These are phyloP conservation scores for Leccinum variicolor DNA, from an alignment of 768 basidiomycete species.

Conservation along the genomic window DNA sequence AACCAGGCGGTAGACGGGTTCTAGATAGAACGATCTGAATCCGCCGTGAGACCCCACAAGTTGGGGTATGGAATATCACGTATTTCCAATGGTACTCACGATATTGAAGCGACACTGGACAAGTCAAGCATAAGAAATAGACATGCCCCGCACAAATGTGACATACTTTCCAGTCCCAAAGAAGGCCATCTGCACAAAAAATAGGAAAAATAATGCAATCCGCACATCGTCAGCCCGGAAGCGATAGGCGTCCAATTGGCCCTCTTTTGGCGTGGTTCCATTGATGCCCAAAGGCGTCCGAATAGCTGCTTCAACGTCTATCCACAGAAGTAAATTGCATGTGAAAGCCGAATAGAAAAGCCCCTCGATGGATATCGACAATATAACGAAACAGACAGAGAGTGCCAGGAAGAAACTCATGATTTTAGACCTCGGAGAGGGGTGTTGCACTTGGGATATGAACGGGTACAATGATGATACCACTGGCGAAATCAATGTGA, in stretches of 20 bases:
- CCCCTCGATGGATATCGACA: constrained; percentile 81
- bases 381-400: constrained; percentile 69
- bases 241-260: constrained; percentile 28
- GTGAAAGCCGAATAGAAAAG: constrained; percentile 76
- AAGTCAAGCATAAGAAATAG: neutral
- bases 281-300: constrained; percentile 5
- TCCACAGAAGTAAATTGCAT: constrained; percentile 61
- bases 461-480: constrained; percentile 53
- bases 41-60: neutral
- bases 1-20: constrained; percentile 83
- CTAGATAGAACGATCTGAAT: constrained; percentile 75
- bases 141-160: neutral
- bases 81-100: constrained; percentile 41
- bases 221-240: constrained; percentile 63
- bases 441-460: constrained; percentile 32
- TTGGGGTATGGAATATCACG: neutral
- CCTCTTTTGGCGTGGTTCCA: constrained; percentile 1
- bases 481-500: constrained; percentile 39
- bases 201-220: constrained; percentile 77
- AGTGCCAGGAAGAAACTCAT: constrained; percentile 68
- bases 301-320: constrained; percentile 51
- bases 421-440: constrained; percentile 47
- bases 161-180: constrained; percentile 83
- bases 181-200: constrained; percentile 84
- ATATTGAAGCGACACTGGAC: constrained; percentile 75